phyloP scores from a whole-genome alignment of 2,329 filamentous ascomycete species.

The Calonectria pseudoturangicola region DNA sequence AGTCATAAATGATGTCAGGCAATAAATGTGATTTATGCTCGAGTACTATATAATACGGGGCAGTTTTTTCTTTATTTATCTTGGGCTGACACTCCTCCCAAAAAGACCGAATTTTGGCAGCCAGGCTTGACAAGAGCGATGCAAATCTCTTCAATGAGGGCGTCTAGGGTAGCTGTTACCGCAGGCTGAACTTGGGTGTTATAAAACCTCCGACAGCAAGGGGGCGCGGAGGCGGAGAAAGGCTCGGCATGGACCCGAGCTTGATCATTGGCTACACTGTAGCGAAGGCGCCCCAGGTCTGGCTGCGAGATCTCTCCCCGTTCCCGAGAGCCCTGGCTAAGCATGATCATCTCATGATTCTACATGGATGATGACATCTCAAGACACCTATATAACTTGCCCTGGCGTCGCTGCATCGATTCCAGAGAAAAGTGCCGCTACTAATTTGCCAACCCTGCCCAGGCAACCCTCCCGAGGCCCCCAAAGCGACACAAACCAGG shows the following conservation, averaged over 20 bases:
- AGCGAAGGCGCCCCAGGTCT: neutral
- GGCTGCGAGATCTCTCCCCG: neutral
- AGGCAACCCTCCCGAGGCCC: constrained; percentile 8
- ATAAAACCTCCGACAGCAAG: too few species aligned
- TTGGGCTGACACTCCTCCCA: neutral
- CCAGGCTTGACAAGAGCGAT: too few species aligned
- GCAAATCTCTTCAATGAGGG: too few species aligned
- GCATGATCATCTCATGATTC: neutral
- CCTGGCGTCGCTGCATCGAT: neutral
- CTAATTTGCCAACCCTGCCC: constrained; percentile 32
- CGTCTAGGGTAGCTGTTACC: neutral
- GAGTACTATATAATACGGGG: too few species aligned
- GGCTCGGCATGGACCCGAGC: neutral
- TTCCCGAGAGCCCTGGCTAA: neutral
- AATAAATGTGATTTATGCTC: constrained; percentile 6
- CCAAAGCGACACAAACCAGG: constrained; percentile 33
- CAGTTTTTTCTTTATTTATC: neutral
- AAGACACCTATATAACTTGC: constrained; percentile 9
- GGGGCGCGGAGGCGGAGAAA: neutral
- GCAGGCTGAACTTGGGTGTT: too few species aligned
- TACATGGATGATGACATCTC: constrained; percentile 28
- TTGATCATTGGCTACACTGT: neutral
- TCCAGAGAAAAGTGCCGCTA: constrained; percentile 12
- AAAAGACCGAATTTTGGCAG: too few species aligned
- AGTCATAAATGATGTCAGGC: constrained; percentile 9